phyloP scores from a whole-genome alignment of 2,329 filamentous ascomycete genomes.

The Neonectria magnoliae region DNA sequence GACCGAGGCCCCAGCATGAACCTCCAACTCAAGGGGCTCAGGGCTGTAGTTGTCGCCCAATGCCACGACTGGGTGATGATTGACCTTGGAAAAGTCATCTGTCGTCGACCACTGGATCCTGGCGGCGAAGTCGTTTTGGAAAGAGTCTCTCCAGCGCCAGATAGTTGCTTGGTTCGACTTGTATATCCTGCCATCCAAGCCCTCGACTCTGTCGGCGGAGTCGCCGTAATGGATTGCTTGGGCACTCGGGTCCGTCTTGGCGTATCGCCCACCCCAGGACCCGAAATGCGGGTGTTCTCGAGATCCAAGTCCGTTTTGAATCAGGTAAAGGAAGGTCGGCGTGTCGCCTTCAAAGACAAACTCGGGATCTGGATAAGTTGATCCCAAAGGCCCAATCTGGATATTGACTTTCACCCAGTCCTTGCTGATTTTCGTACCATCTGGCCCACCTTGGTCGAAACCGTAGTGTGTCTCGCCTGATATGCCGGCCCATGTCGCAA shows the following conservation, averaged over 20 bases:
- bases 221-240: constrained; percentile 42
- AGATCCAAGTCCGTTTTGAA: constrained; percentile 46
- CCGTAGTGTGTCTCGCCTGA: constrained; percentile 47
- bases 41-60: constrained; percentile 53
- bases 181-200: constrained; percentile 39
- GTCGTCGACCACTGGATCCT: constrained; percentile 51
- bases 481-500: constrained; percentile 66
- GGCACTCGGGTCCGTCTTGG: constrained; percentile 41
- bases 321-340: constrained; percentile 57
- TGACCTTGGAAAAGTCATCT: constrained; percentile 45
- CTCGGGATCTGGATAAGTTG: constrained; percentile 55
- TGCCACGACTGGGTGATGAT: constrained; percentile 57
- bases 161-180: constrained; percentile 48
- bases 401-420: constrained; percentile 63
- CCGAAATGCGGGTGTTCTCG: constrained; percentile 57
- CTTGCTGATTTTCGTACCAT: constrained; percentile 56
- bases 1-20: constrained; percentile 50
- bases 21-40: constrained; percentile 50
- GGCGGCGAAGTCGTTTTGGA: constrained; percentile 54
- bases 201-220: constrained; percentile 40
- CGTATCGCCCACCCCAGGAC: constrained; percentile 60
- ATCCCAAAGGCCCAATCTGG: constrained; percentile 56
- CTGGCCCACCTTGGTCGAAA: constrained; percentile 45
- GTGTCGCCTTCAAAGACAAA: constrained; percentile 63
- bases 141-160: constrained; percentile 54